Evolutionary conservation across 495 filamentous ascomycete genomes (phyloP).

Genomic region (Margaritispora aquatica): DNA sequence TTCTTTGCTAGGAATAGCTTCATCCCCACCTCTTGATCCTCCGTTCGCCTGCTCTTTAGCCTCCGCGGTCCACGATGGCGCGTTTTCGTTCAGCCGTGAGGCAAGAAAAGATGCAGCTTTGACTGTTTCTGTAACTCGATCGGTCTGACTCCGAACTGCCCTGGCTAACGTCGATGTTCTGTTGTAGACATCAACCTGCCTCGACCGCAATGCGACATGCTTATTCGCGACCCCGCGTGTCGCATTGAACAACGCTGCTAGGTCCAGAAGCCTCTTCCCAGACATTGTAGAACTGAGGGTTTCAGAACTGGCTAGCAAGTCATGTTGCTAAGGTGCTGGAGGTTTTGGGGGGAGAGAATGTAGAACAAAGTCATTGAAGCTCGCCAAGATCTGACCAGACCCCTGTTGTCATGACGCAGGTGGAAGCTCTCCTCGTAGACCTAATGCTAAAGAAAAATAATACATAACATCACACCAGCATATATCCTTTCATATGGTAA

Average conservation of each 20-base stretch:
- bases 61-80: constrained; percentile 20
- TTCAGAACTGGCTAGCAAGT: background rate
- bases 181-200: constrained; percentile 73
- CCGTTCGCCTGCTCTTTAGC: background rate
- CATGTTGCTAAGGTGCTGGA: constrained; percentile 1
- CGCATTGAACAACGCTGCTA: constrained; percentile 37
- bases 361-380: background rate
- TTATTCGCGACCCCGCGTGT: constrained; percentile 70
- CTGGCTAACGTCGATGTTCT: constrained; percentile 70
- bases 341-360: background rate
- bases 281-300: constrained; percentile 15
- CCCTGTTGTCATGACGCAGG: background rate
- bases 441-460: background rate
- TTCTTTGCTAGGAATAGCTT: constrained; percentile 15
- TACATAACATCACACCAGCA: no score
- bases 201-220: constrained; percentile 69
- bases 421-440: background rate
- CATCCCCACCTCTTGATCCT: background rate
- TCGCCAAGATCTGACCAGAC: background rate
- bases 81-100: constrained; percentile 46
- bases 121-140: constrained; percentile 56
- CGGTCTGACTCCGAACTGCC: constrained; percentile 55
- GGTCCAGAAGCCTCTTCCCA: constrained; percentile 24
- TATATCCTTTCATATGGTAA: no score
- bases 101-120: constrained; percentile 56